Evolutionary conservation across 495 filamentous ascomycete species (phyloP).

Genomic region (Penicillium steckii): DNA sequence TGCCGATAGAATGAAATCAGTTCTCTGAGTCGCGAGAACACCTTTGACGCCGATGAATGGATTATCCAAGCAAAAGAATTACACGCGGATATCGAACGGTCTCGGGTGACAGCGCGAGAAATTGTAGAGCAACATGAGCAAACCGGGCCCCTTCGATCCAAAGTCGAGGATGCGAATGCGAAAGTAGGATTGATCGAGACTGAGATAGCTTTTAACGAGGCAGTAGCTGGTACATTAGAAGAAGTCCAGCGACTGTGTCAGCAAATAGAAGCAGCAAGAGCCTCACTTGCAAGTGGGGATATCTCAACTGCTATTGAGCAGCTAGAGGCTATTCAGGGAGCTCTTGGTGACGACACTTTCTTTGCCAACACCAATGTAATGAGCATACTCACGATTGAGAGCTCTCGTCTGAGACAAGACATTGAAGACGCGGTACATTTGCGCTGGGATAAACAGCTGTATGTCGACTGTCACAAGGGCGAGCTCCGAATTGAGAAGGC

Average conservation of each 20-base stretch:
- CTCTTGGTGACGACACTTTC: conserved; percentile 28
- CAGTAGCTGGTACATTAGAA: conserved; percentile 60
- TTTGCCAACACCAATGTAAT: conserved; percentile 42
- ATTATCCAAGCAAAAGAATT: conserved; percentile 77
- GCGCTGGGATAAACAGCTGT: conserved; percentile 53
- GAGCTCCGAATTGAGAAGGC: conserved; percentile 47
- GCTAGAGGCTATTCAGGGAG: conserved; percentile 53
- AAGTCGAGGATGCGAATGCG: conserved; percentile 62
- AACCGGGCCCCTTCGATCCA: conserved; percentile 55
- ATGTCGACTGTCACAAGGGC: conserved; percentile 48
- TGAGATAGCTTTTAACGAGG: conserved; percentile 75
- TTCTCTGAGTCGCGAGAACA: conserved; percentile 66
- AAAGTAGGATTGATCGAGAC: conserved; percentile 70
- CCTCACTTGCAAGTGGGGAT: conserved; percentile 43
- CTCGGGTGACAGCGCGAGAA: conserved; percentile 66
- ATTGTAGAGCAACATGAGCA: conserved; percentile 72
- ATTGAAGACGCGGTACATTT: conserved; percentile 30
- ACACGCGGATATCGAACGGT: conserved; percentile 75
- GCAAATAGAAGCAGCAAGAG: conserved; percentile 44
- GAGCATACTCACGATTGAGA: conserved; percentile 33
- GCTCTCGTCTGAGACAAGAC: conserved; percentile 30
- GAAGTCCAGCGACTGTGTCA: conserved; percentile 50
- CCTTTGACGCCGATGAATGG: conserved; percentile 80
- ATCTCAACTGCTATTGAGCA: conserved; percentile 58
- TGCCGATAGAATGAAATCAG: conserved; percentile 64